A percentile compares a stretch with the other conserved stretches of the same genome.
These are phyloP conservation scores for Microbotryum saponariae DNA, from an alignment of 1,284 basidiomycete species.

Conservation along the genomic window DNA sequence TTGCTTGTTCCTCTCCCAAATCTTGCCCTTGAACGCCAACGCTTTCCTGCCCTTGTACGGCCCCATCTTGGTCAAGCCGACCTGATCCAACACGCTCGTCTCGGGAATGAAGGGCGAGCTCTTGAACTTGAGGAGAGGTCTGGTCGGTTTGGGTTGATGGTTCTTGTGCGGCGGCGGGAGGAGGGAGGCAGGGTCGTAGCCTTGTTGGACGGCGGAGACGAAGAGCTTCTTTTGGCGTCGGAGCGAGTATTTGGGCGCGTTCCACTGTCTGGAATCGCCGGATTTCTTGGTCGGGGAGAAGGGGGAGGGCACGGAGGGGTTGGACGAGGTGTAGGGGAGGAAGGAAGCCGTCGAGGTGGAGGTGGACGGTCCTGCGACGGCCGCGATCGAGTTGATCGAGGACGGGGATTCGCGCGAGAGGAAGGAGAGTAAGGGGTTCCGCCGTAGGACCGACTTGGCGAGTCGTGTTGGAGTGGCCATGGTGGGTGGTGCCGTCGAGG, in stretches of 20 bases:
- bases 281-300: constrained; percentile 21
- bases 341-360: background rate
- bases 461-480: too few relatives aligned
- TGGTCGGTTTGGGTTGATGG: background rate
- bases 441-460: constrained; percentile 8
- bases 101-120: constrained; percentile 10
- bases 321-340: constrained; percentile 12
- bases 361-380: background rate
- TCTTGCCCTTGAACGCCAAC: constrained; percentile 32
- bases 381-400: background rate
- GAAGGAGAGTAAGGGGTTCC: constrained; percentile 19
- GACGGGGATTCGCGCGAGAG: constrained; percentile 26
- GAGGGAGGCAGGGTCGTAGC: background rate
- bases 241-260: constrained; percentile 27
- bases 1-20: constrained; percentile 28
- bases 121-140: background rate
- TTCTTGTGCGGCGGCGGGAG: background rate
- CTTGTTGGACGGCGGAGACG: constrained; percentile 15
- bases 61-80: constrained; percentile 24
- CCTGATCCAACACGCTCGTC: constrained; percentile 14
- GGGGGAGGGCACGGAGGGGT: constrained; percentile 12
- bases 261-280: constrained; percentile 15
- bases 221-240: constrained; percentile 28
- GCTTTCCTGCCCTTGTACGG: constrained; percentile 30
- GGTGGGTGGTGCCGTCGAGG: too few relatives aligned